Evolutionary conservation across 345 rosid species (phyloP).

Genomic region (Eucalyptus caleyi): DNA sequence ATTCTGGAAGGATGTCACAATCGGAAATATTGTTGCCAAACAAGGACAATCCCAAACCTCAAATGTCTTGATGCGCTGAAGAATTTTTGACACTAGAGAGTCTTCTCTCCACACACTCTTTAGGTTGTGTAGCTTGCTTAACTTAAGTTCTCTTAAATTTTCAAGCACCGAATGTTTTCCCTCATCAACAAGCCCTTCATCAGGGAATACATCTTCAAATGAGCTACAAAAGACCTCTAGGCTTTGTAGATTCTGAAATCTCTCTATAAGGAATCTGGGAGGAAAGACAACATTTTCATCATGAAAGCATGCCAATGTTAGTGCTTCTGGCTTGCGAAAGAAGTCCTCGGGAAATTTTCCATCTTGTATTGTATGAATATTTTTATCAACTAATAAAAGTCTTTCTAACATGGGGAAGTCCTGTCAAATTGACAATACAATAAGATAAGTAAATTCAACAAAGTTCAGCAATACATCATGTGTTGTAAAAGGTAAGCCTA

Average conservation of each 20-base stretch:
- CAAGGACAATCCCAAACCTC: background rate
- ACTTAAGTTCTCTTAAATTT: background rate
- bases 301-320: background rate
- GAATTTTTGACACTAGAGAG: background rate
- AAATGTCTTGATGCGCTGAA: accelerated
- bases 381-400: background rate
- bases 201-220: background rate
- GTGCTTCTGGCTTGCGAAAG: background rate
- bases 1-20: background rate
- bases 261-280: background rate
- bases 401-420: background rate
- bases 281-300: background rate
- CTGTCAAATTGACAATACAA: background rate
- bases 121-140: background rate
- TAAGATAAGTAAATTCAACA: background rate
- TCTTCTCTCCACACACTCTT: background rate
- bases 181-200: background rate
- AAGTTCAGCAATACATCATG: background rate
- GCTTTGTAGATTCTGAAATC: background rate
- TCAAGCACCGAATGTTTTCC: background rate
- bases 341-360: accelerated
- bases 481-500: background rate
- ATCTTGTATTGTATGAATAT: background rate
- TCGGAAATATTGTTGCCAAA: background rate
- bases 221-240: background rate